A percentile compares a stretch with the other conserved stretches of the same genome.
Conservation (phyloP, 148 eudicot species). For the Vaccinium myrtillus region DNA sequence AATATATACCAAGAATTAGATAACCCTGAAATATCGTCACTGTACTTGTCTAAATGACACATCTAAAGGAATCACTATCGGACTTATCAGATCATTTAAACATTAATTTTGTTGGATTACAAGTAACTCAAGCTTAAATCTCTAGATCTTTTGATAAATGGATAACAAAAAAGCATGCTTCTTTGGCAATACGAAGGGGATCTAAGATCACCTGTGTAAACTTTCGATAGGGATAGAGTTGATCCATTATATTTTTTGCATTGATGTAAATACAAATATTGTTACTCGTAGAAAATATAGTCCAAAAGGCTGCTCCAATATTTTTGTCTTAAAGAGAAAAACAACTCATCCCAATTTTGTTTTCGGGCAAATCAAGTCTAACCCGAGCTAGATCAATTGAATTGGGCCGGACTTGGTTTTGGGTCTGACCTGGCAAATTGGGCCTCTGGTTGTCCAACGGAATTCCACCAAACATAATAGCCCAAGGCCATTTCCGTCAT, state of each 20-base stretch:
- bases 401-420: not conserved
- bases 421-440: not conserved
- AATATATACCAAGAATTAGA: too few relatives aligned
- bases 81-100: not conserved
- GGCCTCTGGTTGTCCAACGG: not conserved
- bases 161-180: too few relatives aligned
- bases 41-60: not conserved
- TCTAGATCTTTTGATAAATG: too few relatives aligned
- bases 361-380: not conserved
- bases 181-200: too few relatives aligned
- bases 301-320: too few relatives aligned
- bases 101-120: not conserved
- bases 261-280: too few relatives aligned
- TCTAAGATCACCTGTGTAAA: too few relatives aligned
- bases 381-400: not conserved
- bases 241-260: not conserved
- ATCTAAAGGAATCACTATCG: too few relatives aligned
- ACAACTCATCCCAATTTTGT: not conserved
- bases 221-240: not conserved
- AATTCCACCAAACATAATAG: not conserved
- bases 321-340: too few relatives aligned
- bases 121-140: not conserved
- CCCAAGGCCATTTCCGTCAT: not conserved
- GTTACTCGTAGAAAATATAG: too few relatives aligned
- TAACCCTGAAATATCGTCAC: not conserved